phyloP scores from a whole-genome alignment of 2,329 filamentous ascomycete genomes.

The Mariannaea elegans region DNA sequence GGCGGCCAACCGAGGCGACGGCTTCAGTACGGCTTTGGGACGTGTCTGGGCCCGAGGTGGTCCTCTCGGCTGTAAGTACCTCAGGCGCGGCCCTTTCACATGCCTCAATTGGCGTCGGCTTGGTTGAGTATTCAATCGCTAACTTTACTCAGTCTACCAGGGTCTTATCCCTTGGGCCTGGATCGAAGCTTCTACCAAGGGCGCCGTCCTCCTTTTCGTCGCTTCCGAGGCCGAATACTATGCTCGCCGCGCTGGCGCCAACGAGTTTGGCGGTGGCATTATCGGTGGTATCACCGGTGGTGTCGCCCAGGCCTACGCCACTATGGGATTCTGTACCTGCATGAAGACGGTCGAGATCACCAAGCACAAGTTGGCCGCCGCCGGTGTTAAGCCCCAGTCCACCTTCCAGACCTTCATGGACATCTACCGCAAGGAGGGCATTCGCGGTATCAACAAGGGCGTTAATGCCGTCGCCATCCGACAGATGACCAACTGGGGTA shows the following conservation, averaged over 20 bases:
- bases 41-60: slow-evolving; percentile 96
- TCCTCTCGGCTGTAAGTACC: slow-evolving; percentile 87
- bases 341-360: slow-evolving; percentile 99
- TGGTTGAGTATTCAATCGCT: slow-evolving; percentile 25
- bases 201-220: slow-evolving; percentile 98
- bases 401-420: slow-evolving; percentile 96
- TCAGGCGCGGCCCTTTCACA: neutral
- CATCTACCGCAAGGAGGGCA: slow-evolving; percentile 94
- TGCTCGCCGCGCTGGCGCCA: slow-evolving; percentile 82
- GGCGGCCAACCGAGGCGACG: slow-evolving; percentile 93
- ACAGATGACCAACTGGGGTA: slow-evolving; percentile 99
- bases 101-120: neutral
- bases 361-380: slow-evolving; percentile 90
- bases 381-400: slow-evolving; percentile 84
- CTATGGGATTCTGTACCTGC: slow-evolving; percentile 99
- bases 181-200: slow-evolving; percentile 99
- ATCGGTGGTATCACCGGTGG: slow-evolving; percentile 90
- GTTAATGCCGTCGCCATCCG: slow-evolving; percentile 98
- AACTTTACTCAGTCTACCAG: slow-evolving; percentile 85
- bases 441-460: slow-evolving; percentile 96
- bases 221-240: slow-evolving; percentile 98
- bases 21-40: slow-evolving; percentile 80
- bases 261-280: slow-evolving; percentile 90
- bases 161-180: slow-evolving; percentile 99
- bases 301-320: slow-evolving; percentile 97